Conservation (phyloP, 495 filamentous ascomycete genomes). For the Cladorrhinum samala region DNA sequence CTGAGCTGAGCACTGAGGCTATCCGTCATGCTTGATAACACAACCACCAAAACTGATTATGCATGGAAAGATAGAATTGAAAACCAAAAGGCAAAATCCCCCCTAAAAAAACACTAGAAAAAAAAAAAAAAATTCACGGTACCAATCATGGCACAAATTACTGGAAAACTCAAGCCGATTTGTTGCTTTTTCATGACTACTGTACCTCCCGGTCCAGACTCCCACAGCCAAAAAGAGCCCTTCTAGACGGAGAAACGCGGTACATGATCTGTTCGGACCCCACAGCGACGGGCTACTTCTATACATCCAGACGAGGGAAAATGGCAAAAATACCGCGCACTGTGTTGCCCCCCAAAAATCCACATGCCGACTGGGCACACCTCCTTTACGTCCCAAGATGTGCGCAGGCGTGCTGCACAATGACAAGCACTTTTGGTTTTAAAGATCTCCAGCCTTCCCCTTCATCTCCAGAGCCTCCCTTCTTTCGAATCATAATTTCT, state of each 20-base stretch:
- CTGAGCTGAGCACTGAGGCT: no score
- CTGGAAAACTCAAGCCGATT: no score
- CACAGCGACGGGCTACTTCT: neutral
- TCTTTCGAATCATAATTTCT: neutral
- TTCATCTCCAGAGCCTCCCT: conserved; percentile 1
- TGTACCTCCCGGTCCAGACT: no score
- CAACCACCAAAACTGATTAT: no score
- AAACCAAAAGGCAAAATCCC: no score
- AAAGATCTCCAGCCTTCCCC: conserved; percentile 22
- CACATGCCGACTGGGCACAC: neutral
- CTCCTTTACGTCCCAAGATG: conserved; percentile 3
- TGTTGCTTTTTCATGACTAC: no score
- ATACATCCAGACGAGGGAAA: neutral
- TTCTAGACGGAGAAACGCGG: conserved; percentile 7
- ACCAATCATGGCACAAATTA: no score
- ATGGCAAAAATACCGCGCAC: conserved; percentile 2
- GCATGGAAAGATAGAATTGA: no score
- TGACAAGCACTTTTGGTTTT: conserved; percentile 13
- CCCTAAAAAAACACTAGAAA: no score
- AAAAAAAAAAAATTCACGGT: no score
- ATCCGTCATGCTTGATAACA: no score
- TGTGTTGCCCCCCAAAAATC: neutral
- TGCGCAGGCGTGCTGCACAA: conserved; percentile 4
- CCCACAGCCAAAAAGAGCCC: no score
- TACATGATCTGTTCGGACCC: neutral